phyloP scores from a whole-genome alignment of 352 stramenopile species.

The Blastocystis sp. region DNA sequence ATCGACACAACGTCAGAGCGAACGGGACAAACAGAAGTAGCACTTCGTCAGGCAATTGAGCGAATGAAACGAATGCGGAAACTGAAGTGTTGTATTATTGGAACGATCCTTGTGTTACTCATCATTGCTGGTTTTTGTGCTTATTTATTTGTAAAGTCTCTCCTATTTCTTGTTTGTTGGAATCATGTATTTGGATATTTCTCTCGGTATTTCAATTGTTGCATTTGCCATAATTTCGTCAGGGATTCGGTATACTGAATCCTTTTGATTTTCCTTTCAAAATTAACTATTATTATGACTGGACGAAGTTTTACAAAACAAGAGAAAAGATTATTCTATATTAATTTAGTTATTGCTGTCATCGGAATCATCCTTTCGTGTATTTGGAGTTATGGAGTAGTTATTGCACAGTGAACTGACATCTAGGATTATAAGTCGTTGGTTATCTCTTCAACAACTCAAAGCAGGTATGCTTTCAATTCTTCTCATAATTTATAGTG shows the following conservation, averaged over 20 bases:
- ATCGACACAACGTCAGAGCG: constrained; percentile 37
- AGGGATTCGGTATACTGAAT: background rate
- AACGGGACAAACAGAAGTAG: constrained; percentile 4
- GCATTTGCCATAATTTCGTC: background rate
- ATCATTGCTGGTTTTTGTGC: constrained; percentile 19
- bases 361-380: background rate
- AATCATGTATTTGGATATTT: background rate
- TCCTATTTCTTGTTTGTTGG: background rate
- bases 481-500: background rate
- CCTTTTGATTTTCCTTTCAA: too few species aligned
- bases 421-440: background rate
- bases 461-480: background rate
- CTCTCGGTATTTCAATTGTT: background rate
- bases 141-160: constrained; percentile 26
- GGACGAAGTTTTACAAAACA: constrained; percentile 1
- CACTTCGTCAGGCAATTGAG: background rate
- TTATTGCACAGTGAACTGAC: background rate
- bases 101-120: background rate
- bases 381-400: background rate
- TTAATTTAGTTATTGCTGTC: background rate
- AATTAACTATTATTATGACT: background rate
- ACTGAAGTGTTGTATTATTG: constrained; percentile 49
- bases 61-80: constrained; percentile 46
- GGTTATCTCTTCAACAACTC: background rate
- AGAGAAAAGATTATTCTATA: background rate